Percentiles rank a stretch among this genome's conserved stretches.
Evolutionary conservation across 345 rosid species (phyloP).

Genomic region (Moringa oleifera): DNA sequence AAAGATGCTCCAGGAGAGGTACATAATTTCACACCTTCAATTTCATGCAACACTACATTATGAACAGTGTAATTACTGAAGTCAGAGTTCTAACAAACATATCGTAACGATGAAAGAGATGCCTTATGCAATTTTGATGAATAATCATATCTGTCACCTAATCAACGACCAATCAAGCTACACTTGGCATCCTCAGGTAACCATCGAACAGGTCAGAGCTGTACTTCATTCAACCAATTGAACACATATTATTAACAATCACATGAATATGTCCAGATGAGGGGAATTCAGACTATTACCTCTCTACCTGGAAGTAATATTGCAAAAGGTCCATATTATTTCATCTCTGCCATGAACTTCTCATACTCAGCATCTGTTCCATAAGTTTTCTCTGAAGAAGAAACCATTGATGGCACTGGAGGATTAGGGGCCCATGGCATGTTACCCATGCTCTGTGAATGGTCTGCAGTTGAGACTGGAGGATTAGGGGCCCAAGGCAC

Average conservation of each 20-base stretch:
- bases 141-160: background rate
- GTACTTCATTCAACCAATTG: background rate
- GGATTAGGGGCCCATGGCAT: conserved; percentile 74
- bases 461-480: conserved; percentile 43
- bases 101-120: background rate
- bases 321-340: conserved; percentile 34
- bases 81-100: background rate
- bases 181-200: background rate
- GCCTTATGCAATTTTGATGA: background rate
- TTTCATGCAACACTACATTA: too few species aligned
- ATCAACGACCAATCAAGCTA: background rate
- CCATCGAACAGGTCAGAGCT: background rate
- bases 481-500: conserved; percentile 28
- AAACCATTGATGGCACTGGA: conserved; percentile 39
- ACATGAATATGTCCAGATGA: background rate
- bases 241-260: background rate
- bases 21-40: too few species aligned
- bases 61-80: too few species aligned
- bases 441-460: conserved; percentile 52
- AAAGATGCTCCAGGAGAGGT: too few species aligned
- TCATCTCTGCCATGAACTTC: conserved; percentile 98
- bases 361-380: conserved; percentile 88
- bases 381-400: conserved; percentile 53
- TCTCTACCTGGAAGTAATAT: conserved; percentile 19
- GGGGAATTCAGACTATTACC: conserved; percentile 36